Evolutionary conservation across 805 yeast genomes (phyloP).

Genomic region (Sporopachydermia lactativora): DNA sequence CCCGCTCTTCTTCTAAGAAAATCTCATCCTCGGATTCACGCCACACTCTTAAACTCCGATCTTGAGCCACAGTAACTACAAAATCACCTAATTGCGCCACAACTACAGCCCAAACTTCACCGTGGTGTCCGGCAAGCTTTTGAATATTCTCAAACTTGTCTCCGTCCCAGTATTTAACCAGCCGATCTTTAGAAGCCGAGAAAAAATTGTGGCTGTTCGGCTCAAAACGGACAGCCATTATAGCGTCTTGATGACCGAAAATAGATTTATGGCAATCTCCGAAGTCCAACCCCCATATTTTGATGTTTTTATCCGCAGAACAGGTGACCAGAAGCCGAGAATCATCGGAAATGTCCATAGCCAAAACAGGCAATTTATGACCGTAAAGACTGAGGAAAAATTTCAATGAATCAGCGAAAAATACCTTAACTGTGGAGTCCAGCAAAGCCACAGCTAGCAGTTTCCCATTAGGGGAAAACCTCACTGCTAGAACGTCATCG

Average conservation of each 20-base stretch:
- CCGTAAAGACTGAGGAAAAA: conserved; percentile 86
- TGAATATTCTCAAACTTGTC: conserved; percentile 92
- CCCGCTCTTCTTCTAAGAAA: conserved; percentile 94
- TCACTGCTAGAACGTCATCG: conserved; percentile 75
- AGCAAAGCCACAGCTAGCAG: conserved; percentile 71
- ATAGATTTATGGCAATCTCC: conserved; percentile 98
- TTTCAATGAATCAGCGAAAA: conserved; percentile 75
- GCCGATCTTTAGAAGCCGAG: conserved; percentile 78
- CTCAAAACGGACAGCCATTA: conserved; percentile 75
- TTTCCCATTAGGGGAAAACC: conserved; percentile 66
- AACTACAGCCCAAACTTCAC: conserved; percentile 91
- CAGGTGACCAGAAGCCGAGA: conserved; percentile 81
- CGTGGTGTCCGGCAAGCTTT: conserved; percentile 71
- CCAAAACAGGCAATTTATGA: conserved; percentile 88
- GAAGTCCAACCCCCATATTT: conserved; percentile 97
- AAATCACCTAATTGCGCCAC: conserved; percentile 57
- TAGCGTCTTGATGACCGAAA: conserved; percentile 93
- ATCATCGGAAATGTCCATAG: conserved; percentile 83
- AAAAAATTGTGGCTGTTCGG: conserved; percentile 84
- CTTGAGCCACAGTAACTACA: conserved; percentile 79
- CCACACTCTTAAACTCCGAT: conserved; percentile 91
- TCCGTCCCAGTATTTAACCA: conserved; percentile 96
- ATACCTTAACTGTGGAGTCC: conserved; percentile 92
- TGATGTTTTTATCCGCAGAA: conserved; percentile 93
- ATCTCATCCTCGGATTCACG: conserved; percentile 85